phyloP scores from a whole-genome alignment of 2,329 filamentous ascomycete species.

The Aspergillus novofumigatus region DNA sequence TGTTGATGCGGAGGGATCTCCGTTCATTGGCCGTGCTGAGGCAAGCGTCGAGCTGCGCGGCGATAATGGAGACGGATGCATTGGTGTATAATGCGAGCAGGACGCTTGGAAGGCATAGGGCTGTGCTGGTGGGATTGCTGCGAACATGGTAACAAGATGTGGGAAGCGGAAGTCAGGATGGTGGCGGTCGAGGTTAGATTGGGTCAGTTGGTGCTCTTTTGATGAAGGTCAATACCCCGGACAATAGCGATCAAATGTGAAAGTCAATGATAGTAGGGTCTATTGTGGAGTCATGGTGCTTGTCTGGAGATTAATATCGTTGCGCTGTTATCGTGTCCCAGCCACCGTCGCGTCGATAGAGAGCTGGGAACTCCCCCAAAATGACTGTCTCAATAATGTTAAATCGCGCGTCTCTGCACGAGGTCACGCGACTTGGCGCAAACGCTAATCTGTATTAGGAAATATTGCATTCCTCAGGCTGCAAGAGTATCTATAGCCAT shows the following conservation, averaged over 20 bases:
- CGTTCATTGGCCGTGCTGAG: constrained; percentile 15
- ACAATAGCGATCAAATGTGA: not conserved
- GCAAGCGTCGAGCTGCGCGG: constrained; percentile 16
- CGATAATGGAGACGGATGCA: not conserved
- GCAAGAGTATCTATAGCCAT: not conserved
- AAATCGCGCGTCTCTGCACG: constrained; percentile 10
- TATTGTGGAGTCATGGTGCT: not conserved
- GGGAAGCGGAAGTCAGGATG: not conserved
- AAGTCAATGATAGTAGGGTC: not conserved
- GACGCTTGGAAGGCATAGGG: constrained; percentile 6
- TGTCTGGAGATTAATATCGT: not conserved
- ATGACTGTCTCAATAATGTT: not conserved
- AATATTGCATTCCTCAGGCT: constrained; percentile 22
- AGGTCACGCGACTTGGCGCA: constrained; percentile 3
- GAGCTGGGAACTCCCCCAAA: constrained; percentile 1
- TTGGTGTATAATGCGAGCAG: not conserved
- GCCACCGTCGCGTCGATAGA: not conserved
- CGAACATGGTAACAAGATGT: constrained; percentile 25
- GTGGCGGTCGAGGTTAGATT: constrained; percentile 5
- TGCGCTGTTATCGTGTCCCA: not conserved
- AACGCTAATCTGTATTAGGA: constrained; percentile 10
- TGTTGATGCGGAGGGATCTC: not conserved
- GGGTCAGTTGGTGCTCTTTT: constrained; percentile 9
- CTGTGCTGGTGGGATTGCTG: constrained; percentile 18
- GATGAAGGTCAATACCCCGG: not conserved